Base-by-base conservation (phyloP, 768 basidiomycete species). In the Pholiota conissans region DNA sequence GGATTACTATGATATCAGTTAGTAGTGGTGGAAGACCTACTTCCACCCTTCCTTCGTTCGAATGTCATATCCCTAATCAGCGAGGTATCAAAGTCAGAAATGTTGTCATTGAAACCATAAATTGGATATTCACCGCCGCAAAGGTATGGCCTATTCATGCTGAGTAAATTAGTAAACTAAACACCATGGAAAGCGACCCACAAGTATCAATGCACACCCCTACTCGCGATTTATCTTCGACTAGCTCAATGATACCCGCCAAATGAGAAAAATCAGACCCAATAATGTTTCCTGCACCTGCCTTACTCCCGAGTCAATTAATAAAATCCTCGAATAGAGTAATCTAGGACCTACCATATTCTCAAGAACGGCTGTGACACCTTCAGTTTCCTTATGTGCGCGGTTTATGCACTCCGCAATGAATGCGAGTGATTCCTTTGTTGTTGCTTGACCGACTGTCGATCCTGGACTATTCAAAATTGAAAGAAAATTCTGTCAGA, bases 141-240 rank as follows among this genome's bases (percentile, higher is more conserved):
- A 90, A 91, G 64, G 87, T 74, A 71, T 93, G 91, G 68, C 88
- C 89, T 91, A 34, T 55, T 29, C 47, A 42, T 34, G 7, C 2
- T 55, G 24, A 28, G 35, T 2, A 28, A 52, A 24, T 30, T 2
- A 35, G 14, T 16, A 18, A n/a, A n/a, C n/a, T n/a, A n/a, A n/a
- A n/a, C 2, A 51, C 9, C 11, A 10, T 13, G 32, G 24, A 28
- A 35, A 8, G 42, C 49, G n/a, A 70, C 76, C 49, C 63, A 87
- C 93, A 95, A 0, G 93, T 94, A 71, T 95, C 92, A 39, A 95
- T 73, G 69, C 93, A 95, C 4, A 94, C 87, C 0, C 91, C 89
- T 2, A 95, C 84, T 46, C 93, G 71, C 0, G 73, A 73, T 70
- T 93, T 93, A 65, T 93, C 84, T 3, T 86, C 76, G 1, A 95